Conservation (phyloP, 1,284 basidiomycete genomes). For the Ustilago crameri region DNA sequence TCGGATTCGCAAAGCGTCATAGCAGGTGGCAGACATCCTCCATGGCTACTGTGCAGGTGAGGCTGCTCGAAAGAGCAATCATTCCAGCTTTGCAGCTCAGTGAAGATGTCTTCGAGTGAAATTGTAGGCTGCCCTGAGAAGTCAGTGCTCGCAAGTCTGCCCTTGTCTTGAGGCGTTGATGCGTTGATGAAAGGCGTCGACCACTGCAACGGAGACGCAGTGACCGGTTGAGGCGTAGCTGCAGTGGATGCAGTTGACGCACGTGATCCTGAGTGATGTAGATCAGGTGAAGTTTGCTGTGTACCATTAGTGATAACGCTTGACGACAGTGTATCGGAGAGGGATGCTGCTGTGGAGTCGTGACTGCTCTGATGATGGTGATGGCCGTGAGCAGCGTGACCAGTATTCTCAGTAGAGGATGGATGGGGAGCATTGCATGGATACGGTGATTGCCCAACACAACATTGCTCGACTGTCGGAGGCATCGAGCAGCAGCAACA, state of each 20-base stretch:
- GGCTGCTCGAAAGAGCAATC: conserved; percentile 37
- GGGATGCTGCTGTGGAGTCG: conserved; percentile 5
- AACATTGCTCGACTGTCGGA: conserved; percentile 40
- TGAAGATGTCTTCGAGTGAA: conserved; percentile 28
- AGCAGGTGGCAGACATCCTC: conserved; percentile 43
- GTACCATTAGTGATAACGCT: conserved; percentile 30
- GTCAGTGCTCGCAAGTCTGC: background rate
- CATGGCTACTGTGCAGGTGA: conserved; percentile 37
- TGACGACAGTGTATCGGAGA: conserved; percentile 31
- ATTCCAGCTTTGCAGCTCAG: conserved; percentile 37
- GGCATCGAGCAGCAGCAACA: conserved; percentile 49
- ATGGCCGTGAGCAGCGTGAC: conserved; percentile 7
- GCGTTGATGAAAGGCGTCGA: conserved; percentile 9
- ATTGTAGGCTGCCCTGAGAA: conserved; percentile 10
- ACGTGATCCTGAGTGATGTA: conserved; percentile 11
- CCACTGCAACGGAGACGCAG: conserved; percentile 20
- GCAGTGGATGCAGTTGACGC: conserved; percentile 28
- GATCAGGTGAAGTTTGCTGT: conserved; percentile 17
- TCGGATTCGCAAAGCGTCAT: conserved; percentile 40
- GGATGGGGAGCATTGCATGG: conserved; percentile 14
- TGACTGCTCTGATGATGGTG: conserved; percentile 5
- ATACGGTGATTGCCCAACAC: conserved; percentile 18
- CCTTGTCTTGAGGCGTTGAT: conserved; percentile 11
- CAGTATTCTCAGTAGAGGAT: conserved; percentile 3
- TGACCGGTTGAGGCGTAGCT: conserved; percentile 24